These are phyloP conservation scores for Trypanosoma grayi DNA, from an alignment of 208 protist genomes.

Conservation along the genomic window DNA sequence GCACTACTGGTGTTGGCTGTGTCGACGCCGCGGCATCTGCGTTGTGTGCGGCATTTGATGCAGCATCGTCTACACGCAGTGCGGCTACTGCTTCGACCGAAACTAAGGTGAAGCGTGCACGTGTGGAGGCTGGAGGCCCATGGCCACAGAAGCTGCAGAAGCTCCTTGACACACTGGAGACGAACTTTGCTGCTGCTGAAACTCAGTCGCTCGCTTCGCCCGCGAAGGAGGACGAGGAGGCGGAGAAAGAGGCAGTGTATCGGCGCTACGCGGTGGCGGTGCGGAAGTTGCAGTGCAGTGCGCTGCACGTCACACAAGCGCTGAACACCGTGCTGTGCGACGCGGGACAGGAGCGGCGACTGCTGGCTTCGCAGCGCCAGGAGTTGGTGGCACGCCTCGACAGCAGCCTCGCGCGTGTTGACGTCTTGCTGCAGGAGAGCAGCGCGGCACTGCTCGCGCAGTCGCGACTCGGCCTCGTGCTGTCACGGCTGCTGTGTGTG, in stretches of 20 bases:
- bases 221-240: conserved; percentile 2
- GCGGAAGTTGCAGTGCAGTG: conserved; percentile 2
- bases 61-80: not conserved
- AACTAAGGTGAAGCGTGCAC: conserved; percentile 28
- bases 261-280: conserved; percentile 17
- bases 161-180: conserved; percentile 11
- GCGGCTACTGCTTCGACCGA: conserved; percentile 5
- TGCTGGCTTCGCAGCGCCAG: conserved; percentile 3
- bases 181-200: not conserved
- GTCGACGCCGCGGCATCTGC: conserved; percentile 9
- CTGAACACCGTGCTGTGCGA: conserved; percentile 19
- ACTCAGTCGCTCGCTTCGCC: not conserved
- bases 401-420: conserved; percentile 2
- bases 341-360: not conserved
- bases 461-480: conserved; percentile 70
- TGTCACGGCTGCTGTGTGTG: conserved; percentile 86
- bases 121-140: conserved; percentile 23
- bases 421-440: conserved; percentile 13
- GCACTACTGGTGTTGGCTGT: conserved; percentile 25
- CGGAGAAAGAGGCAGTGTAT: conserved; percentile 9
- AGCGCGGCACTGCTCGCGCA: conserved; percentile 41
- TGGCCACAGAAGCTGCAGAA: conserved; percentile 18
- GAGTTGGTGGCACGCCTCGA: conserved; percentile 12
- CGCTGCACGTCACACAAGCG: not conserved
- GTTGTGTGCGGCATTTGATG: conserved; percentile 6